These are phyloP conservation scores for Melampsora americana DNA, from an alignment of 1,284 basidiomycete genomes.

Conservation along the genomic window DNA sequence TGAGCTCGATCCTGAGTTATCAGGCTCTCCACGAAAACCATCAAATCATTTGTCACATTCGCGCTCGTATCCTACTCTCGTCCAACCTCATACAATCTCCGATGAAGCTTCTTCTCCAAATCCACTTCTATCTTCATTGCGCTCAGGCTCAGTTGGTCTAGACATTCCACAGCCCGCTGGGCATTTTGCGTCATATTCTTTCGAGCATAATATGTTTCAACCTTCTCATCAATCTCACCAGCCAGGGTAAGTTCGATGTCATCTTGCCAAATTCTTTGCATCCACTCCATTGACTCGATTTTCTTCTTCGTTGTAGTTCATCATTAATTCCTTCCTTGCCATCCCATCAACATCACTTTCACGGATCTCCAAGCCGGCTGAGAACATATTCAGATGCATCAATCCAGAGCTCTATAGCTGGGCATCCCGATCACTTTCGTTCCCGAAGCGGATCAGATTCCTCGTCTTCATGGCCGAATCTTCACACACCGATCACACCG, in stretches of 20 bases:
- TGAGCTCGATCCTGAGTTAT: slow-evolving; percentile 3
- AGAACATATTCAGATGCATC: slow-evolving; percentile 8
- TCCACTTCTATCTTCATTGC: background rate
- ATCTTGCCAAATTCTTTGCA: background rate
- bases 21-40: background rate
- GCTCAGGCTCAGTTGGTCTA: slow-evolving; percentile 23
- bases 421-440: slow-evolving; percentile 13
- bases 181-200: slow-evolving; percentile 36
- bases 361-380: slow-evolving; percentile 15
- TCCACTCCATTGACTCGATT: background rate
- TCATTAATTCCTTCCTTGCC: background rate
- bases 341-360: slow-evolving; percentile 10
- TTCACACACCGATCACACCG: slow-evolving; percentile 37
- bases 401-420: slow-evolving; percentile 12
- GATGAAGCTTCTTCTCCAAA: background rate
- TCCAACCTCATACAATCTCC: background rate
- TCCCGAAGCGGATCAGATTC: slow-evolving; percentile 31
- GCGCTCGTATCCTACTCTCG: slow-evolving; percentile 33
- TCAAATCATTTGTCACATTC: slow-evolving; percentile 37
- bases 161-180: slow-evolving; percentile 34
- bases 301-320: background rate
- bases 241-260: background rate
- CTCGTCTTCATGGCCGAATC: slow-evolving; percentile 30
- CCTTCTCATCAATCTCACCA: slow-evolving; percentile 3
- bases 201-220: slow-evolving; percentile 23